phyloP scores from a whole-genome alignment of 768 basidiomycete species.

The Leccinum arenicola region DNA sequence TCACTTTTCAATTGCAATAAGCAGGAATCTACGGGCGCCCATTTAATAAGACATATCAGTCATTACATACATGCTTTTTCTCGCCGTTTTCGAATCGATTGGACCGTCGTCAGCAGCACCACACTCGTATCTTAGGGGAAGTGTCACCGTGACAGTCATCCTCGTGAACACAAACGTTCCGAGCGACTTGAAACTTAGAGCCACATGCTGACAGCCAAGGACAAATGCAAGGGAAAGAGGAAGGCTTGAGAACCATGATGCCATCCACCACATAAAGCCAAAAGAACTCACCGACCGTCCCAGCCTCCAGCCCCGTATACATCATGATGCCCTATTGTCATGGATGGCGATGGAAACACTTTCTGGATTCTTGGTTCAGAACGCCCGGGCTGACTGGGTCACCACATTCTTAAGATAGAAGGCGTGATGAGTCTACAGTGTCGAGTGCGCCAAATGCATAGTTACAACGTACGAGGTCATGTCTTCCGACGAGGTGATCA shows the following conservation, averaged over 20 bases:
- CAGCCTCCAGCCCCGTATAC: slow-evolving; percentile 84
- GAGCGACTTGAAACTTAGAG: slow-evolving; percentile 80
- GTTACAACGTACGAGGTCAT: slow-evolving; percentile 45
- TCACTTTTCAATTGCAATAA: too few relatives aligned
- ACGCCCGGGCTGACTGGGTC: slow-evolving; percentile 3
- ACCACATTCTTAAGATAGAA: not conserved
- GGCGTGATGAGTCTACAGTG: not conserved
- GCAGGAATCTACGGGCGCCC: too few relatives aligned
- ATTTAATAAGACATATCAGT: too few relatives aligned
- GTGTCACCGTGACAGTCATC: slow-evolving; percentile 68
- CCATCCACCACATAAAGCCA: not conserved
- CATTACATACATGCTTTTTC: too few relatives aligned
- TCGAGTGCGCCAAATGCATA: not conserved
- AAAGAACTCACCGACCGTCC: slow-evolving; percentile 27
- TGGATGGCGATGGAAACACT: slow-evolving; percentile 9
- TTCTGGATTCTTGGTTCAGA: too few relatives aligned
- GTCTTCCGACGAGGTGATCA: slow-evolving; percentile 72
- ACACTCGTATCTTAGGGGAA: slow-evolving; percentile 41
- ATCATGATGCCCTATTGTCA: slow-evolving; percentile 50
- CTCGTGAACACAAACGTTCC: slow-evolving; percentile 83
- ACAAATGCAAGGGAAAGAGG: not conserved
- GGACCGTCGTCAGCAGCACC: slow-evolving; percentile 5
- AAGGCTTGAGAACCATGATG: not conserved
- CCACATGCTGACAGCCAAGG: slow-evolving; percentile 46
- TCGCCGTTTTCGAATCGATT: too few relatives aligned